These are phyloP conservation scores for Pseudodiploospora longispora DNA, from an alignment of 2,329 filamentous ascomycete genomes.

Conservation along the genomic window DNA sequence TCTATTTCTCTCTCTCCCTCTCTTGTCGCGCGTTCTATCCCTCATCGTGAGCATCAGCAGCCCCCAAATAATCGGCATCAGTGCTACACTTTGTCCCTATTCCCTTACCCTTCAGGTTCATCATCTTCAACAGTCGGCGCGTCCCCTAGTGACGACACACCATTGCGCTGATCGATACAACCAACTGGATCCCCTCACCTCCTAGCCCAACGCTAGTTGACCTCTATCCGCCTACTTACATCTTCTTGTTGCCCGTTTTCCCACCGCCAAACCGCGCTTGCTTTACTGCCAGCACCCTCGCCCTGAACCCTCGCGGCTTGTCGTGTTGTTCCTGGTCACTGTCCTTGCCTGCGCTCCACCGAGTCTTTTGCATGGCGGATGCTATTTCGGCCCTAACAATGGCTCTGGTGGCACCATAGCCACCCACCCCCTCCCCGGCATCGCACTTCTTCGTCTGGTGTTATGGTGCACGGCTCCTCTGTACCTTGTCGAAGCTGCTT, in stretches of 20 bases:
- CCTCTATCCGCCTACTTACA: constrained; percentile 16
- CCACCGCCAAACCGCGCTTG: constrained; percentile 3
- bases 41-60: not conserved
- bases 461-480: constrained; percentile 18
- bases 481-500: constrained; percentile 21
- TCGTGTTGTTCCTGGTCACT: constrained; percentile 10
- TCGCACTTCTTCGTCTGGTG: constrained; percentile 20
- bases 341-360: constrained; percentile 15
- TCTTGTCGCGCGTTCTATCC: too few species aligned
- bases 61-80: constrained; percentile 4
- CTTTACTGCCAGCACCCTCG: constrained; percentile 7
- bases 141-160: constrained; percentile 2
- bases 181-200: constrained; percentile 3
- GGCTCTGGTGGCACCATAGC: constrained; percentile 27
- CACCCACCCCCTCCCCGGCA: constrained; percentile 24
- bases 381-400: constrained; percentile 22
- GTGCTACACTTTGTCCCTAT: constrained; percentile 1
- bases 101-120: not conserved
- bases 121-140: not conserved
- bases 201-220: constrained; percentile 10
- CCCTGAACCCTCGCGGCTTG: constrained; percentile 14
- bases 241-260: constrained; percentile 17
- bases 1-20: too few species aligned
- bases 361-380: constrained; percentile 20
- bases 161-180: constrained; percentile 5